Base-by-base conservation (phyloP, 2,329 filamentous ascomycete species). In the Alternaria rosae region DNA sequence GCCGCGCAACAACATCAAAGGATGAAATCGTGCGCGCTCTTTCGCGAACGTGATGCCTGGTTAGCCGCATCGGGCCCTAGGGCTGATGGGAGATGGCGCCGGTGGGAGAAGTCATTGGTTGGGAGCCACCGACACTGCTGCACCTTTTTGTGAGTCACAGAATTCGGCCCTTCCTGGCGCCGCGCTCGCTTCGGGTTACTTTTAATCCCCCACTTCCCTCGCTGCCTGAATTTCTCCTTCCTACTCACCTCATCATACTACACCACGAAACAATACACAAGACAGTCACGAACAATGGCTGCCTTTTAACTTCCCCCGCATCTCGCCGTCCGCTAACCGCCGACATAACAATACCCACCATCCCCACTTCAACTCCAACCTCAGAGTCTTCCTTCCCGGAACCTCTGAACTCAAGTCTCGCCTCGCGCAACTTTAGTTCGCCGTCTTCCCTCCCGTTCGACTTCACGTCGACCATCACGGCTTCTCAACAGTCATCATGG, bases 401-500 rank as follows among this genome's bases (percentile, higher is more conserved):
- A 79, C 72, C 80, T 81, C 88, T 91, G 89, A 90, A 90, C 87
- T 88, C 83, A 76, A 85, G 85, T 85, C 82, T 82, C 82, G 86
- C 87, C 85, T 82, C 83, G 73, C 73, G 85, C 87, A 87, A 85
- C 79, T 87, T 86, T 83, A 79, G 80, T 81, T 82, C 79, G 78
- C 74, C 79, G 77, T 85, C 85, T 84, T 82, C 83, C 83, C 79
- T 84, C 83, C 79, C 81, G 77, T 87, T 85, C 88, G 89, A 90
- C 87, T 87, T 86, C 72, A 77, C 85, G 87, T 89, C 91, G 89
- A 90, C 90, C 90, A 93, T 86, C 86, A 93, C 91, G 91, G 91
- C 91, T 92, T 87, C 88, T 81, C 79, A 82, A 80, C 80, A 82
- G 77, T 88, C 88, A 93, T 75, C 86, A 94, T 94, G 91, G 91